Evolutionary conservation across 768 basidiomycete species (phyloP).

Genomic region (Rhizopogon salebrosus): DNA sequence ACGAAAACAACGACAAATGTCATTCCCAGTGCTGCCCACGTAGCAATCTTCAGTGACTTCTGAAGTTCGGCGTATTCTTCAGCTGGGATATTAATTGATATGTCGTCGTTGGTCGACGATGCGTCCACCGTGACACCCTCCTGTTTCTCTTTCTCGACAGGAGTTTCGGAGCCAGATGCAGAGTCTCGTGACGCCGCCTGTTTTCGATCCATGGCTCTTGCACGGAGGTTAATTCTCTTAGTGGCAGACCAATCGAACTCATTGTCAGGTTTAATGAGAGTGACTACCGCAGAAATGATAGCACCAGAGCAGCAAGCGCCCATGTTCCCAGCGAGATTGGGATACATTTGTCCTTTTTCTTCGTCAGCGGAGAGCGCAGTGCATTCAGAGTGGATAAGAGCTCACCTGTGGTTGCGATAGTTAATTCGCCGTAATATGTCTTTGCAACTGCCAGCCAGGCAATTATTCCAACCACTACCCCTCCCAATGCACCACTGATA

Average conservation of each 20-base stretch:
- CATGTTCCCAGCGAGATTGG: slow-evolving; percentile 13
- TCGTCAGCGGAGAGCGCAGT: not conserved
- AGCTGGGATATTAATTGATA: not conserved
- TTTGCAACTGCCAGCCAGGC: slow-evolving; percentile 38
- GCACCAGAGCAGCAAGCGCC: slow-evolving; percentile 13
- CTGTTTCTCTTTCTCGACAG: slow-evolving; percentile 11
- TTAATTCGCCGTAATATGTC: slow-evolving; percentile 12
- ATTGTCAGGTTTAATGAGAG: slow-evolving; percentile 15
- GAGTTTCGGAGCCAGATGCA: slow-evolving; percentile 1
- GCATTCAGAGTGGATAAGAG: not conserved
- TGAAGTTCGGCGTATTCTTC: slow-evolving; percentile 6
- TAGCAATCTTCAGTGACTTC: slow-evolving; percentile 10
- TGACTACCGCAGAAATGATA: slow-evolving; percentile 10
- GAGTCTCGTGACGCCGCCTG: not conserved
- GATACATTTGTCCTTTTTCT: slow-evolving; percentile 10
- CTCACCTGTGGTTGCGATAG: slow-evolving; percentile 11
- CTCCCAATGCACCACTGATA: slow-evolving; percentile 34
- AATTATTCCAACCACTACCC: slow-evolving; percentile 37
- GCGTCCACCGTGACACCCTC: not conserved
- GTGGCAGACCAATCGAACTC: slow-evolving; percentile 15
- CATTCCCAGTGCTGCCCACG: slow-evolving; percentile 10
- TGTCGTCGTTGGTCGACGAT: slow-evolving; percentile 2
- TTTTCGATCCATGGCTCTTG: slow-evolving; percentile 6
- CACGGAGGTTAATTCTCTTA: slow-evolving; percentile 11
- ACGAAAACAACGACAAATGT: slow-evolving; percentile 14